Evolutionary conservation across 257 asterid genomes (phyloP).

Genomic region (Mentha longifolia): DNA sequence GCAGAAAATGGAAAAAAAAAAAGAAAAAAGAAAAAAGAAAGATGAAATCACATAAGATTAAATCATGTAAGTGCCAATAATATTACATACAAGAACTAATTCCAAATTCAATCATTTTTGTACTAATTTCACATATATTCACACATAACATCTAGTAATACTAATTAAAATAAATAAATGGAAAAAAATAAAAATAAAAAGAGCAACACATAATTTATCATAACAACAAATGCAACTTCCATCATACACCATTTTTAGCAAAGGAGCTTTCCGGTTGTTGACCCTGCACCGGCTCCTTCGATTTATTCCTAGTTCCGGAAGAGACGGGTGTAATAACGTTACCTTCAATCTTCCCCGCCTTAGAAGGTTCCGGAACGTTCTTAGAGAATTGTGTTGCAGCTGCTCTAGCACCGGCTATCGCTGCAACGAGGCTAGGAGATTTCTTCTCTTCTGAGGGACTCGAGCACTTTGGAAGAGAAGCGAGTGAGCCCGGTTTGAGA

Average conservation of each 20-base stretch:
- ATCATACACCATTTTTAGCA: not conserved
- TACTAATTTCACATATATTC: too few species aligned
- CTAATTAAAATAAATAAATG: not conserved
- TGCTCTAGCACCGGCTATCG: conserved; percentile 77
- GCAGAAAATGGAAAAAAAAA: not conserved
- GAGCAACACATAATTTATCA: not conserved
- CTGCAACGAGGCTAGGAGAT: conserved; percentile 62
- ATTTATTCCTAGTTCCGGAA: conserved; percentile 37
- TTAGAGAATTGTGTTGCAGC: conserved; percentile 82
- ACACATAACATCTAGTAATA: not conserved
- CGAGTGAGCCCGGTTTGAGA: conserved; percentile 69
- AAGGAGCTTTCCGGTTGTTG: not conserved
- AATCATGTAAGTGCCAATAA: not conserved
- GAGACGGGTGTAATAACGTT: conserved; percentile 34
- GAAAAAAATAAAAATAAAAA: not conserved
- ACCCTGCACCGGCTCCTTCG: conserved; percentile 17
- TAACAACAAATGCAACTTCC: not conserved
- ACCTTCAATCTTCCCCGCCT: not conserved
- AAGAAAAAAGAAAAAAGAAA: too few species aligned
- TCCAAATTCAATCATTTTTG: not conserved
- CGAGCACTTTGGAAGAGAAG: conserved; percentile 35
- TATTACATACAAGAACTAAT: not conserved
- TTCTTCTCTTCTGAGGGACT: conserved; percentile 43
- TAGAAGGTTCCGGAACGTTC: conserved; percentile 20
- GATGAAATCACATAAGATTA: not conserved